A percentile compares a stretch with the other conserved stretches of the same genome.
These are phyloP conservation scores for Naegleria lovaniensis DNA, from an alignment of 208 protist species.

Conservation along the genomic window DNA sequence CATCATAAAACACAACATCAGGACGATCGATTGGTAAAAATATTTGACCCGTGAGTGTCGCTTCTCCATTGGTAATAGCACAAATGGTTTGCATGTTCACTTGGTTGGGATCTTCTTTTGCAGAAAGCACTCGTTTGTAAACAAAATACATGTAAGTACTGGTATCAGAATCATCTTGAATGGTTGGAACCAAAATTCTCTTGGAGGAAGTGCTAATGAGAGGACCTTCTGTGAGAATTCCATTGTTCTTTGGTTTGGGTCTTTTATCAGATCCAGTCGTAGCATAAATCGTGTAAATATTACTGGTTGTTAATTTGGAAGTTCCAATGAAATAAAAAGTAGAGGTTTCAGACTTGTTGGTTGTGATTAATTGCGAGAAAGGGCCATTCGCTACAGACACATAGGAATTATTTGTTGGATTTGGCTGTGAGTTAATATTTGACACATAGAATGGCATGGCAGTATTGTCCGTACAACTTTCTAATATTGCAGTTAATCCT, in stretches of 20 bases:
- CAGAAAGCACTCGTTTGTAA: neutral
- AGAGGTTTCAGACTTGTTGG: neutral
- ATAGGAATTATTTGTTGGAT: neutral
- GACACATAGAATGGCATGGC: neutral
- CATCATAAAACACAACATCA: neutral
- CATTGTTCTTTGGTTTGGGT: neutral
- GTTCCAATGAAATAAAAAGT: conserved; percentile 8
- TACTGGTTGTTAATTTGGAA: neutral
- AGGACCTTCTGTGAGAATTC: too few relatives aligned
- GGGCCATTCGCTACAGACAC: neutral
- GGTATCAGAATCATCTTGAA: neutral
- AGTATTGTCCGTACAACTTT: neutral
- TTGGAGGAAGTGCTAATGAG: neutral
- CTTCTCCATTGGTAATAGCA: neutral
- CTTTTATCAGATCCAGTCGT: neutral
- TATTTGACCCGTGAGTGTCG: neutral
- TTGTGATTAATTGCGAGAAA: neutral
- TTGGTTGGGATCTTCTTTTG: neutral
- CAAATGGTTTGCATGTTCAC: conserved; percentile 22
- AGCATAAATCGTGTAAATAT: neutral
- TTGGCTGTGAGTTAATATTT: neutral
- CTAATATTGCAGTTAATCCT: neutral
- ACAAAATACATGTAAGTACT: neutral
- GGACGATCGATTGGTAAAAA: neutral
- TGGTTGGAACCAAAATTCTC: neutral